Evolutionary conservation across 768 basidiomycete genomes (phyloP).

Genomic region (Boletellus ananas): DNA sequence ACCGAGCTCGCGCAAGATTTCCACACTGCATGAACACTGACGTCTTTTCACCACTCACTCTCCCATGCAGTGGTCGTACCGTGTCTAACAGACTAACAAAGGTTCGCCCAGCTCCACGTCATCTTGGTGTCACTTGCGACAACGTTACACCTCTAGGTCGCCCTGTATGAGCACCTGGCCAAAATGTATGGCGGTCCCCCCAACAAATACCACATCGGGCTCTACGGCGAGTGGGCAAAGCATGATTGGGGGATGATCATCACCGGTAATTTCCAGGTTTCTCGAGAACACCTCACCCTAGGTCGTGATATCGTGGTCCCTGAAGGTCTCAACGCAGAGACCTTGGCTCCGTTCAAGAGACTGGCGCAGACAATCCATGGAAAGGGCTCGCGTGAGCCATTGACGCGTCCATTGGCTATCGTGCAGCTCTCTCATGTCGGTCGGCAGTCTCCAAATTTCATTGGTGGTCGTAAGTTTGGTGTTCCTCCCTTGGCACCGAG

Average conservation of each 20-base stretch:
- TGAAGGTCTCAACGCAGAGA: conserved; percentile 35
- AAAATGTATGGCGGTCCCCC: conserved; percentile 66
- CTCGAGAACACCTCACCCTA: conserved; percentile 56
- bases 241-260: conserved; percentile 86
- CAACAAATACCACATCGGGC: conserved; percentile 52
- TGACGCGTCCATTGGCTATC: conserved; percentile 45
- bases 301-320: conserved; percentile 73
- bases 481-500: conserved; percentile 69
- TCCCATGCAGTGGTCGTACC: conserved; percentile 33
- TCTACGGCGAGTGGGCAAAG: conserved; percentile 74
- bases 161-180: conserved; percentile 85
- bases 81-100: conserved; percentile 53
- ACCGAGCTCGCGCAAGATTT: too few species aligned
- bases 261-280: conserved; percentile 82
- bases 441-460: conserved; percentile 72
- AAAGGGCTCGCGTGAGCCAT: conserved; percentile 4
- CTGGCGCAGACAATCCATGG: conserved; percentile 53
- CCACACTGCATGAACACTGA: conserved; percentile 10
- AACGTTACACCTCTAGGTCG: conserved; percentile 50
- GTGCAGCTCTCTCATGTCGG: conserved; percentile 85
- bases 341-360: conserved; percentile 46
- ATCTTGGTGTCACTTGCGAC: background rate
- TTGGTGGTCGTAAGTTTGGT: conserved; percentile 65
- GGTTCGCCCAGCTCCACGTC: conserved; percentile 29
- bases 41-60: conserved; percentile 24